Evolutionary conservation across 1,284 basidiomycete species (phyloP).

Genomic region (Vanrija pseudolonga): DNA sequence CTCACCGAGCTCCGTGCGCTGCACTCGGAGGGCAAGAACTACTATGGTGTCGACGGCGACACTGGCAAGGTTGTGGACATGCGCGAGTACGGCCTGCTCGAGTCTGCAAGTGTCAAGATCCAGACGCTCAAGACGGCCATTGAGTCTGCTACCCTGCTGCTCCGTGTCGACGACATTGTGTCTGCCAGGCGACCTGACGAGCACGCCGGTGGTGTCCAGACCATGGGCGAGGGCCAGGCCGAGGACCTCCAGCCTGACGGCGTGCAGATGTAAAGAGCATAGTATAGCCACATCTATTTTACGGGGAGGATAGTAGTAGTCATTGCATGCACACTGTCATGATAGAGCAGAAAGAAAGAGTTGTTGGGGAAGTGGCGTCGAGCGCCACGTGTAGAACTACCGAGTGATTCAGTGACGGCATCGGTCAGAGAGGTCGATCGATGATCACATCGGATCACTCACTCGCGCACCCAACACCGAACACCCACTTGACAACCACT

Average conservation of each 20-base stretch:
- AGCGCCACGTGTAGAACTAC: no score
- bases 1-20: conserved; percentile 86
- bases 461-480: no score
- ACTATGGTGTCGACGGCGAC: conserved; percentile 92
- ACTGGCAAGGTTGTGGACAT: conserved; percentile 94
- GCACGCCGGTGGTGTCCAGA: conserved; percentile 39
- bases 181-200: conserved; percentile 61
- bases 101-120: conserved; percentile 95
- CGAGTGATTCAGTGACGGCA: no score
- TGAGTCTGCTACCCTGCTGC: conserved; percentile 85
- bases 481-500: no score
- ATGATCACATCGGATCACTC: no score
- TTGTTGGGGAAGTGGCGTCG: no score
- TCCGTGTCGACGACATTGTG: conserved; percentile 93
- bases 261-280: conserved; percentile 4
- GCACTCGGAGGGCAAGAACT: conserved; percentile 84
- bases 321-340: not conserved
- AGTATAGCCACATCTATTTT: not conserved
- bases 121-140: conserved; percentile 97
- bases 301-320: not conserved
- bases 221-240: conserved; percentile 34
- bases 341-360: no score
- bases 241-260: conserved; percentile 15
- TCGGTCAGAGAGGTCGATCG: no score
- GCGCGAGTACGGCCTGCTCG: conserved; percentile 89